These are phyloP conservation scores for Apostasia shenzhenica DNA, from an alignment of 106 monocot species.

Conservation along the genomic window DNA sequence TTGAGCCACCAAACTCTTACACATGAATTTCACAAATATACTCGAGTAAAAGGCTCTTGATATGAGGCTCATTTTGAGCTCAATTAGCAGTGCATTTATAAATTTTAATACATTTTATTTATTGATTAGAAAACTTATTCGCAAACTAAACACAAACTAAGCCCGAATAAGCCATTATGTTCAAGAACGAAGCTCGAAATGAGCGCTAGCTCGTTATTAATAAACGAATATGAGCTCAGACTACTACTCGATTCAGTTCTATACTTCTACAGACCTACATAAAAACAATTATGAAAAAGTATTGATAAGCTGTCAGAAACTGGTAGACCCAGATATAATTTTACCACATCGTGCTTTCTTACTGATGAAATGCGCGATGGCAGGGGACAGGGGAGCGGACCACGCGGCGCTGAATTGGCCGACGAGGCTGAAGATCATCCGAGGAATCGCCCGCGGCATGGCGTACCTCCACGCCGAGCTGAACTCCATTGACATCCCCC, in stretches of 20 bases:
- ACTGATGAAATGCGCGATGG: not conserved
- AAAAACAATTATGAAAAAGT: not conserved
- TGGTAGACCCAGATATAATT: not conserved
- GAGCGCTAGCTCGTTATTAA: too few species aligned
- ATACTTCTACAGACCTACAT: not conserved
- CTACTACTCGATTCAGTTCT: not conserved
- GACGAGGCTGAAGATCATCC: constrained; percentile 51
- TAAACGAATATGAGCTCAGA: not conserved
- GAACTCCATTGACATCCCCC: constrained; percentile 29
- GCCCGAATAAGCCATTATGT: too few species aligned
- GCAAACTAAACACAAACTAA: too few species aligned
- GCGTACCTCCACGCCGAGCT: constrained; percentile 64
- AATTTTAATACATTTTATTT: too few species aligned
- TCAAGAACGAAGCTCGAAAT: too few species aligned
- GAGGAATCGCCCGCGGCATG: constrained; percentile 49
- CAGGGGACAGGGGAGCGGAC: constrained; percentile 53
- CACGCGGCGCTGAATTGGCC: constrained; percentile 66
- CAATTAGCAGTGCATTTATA: too few species aligned
- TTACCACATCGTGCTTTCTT: not conserved
- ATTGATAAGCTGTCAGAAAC: not conserved
- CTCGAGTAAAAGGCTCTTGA: too few species aligned
- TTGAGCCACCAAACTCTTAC: too few species aligned
- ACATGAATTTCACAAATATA: too few species aligned
- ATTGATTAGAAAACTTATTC: too few species aligned
- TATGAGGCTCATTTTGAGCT: too few species aligned